Conservation (phyloP, 768 basidiomycete species). For the Royoungia palumana region DNA sequence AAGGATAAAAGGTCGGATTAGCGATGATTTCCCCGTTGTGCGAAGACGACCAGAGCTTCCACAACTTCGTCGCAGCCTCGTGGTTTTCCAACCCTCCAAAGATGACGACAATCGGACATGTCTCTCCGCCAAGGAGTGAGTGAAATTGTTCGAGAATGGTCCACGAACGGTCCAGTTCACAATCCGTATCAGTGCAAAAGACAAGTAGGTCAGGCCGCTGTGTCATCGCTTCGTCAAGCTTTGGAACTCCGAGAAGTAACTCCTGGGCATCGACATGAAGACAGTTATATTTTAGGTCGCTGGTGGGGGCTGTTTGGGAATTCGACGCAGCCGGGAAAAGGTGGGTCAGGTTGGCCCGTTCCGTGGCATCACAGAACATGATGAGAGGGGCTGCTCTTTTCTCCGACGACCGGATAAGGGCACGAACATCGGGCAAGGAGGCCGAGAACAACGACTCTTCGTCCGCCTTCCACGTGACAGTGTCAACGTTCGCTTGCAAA, state of each 20-base stretch:
- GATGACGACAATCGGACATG: constrained; percentile 21
- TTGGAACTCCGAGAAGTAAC: not conserved
- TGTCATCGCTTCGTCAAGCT: not conserved
- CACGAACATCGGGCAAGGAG: constrained; percentile 20
- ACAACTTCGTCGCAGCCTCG: constrained; percentile 12
- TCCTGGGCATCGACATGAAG: constrained; percentile 6
- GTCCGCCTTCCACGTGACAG: constrained; percentile 22
- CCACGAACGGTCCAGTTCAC: constrained; percentile 11
- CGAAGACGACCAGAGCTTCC: constrained; percentile 14
- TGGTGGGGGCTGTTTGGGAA: not conserved
- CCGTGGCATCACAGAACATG: constrained; percentile 15
- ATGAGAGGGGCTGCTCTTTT: constrained; percentile 13
- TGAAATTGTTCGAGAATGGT: constrained; percentile 15
- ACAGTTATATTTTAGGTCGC: constrained; percentile 14
- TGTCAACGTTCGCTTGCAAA: constrained; percentile 7
- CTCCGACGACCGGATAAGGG: constrained; percentile 11
- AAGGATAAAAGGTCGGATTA: constrained; percentile 21
- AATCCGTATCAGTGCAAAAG: constrained; percentile 17
- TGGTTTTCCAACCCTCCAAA: constrained; percentile 17
- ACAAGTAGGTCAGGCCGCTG: constrained; percentile 21
- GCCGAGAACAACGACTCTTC: constrained; percentile 15
- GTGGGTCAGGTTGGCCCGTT: not conserved
- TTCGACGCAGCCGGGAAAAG: constrained; percentile 4
- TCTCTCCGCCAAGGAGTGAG: constrained; percentile 14
- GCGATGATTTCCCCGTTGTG: constrained; percentile 14